A percentile compares a stretch with the other conserved stretches of the same genome.
phyloP scores from a whole-genome alignment of 139 green algal genomes.

The Pycnococcus provasolii region DNA sequence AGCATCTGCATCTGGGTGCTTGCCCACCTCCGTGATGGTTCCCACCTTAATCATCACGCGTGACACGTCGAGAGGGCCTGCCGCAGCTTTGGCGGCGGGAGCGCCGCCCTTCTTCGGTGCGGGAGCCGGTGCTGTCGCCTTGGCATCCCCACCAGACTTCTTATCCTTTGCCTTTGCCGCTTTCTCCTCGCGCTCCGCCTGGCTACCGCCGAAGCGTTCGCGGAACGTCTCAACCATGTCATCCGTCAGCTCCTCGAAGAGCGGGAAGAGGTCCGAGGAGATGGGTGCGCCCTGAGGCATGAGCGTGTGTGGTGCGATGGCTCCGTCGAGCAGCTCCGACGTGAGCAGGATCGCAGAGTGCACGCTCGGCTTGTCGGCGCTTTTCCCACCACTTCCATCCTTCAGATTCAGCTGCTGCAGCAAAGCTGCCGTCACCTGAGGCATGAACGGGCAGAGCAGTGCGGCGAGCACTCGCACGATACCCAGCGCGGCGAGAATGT shows the following conservation, averaged over 20 bases:
- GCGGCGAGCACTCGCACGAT: slow-evolving; percentile 65
- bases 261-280: slow-evolving; percentile 32
- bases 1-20: slow-evolving; percentile 68
- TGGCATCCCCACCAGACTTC: too few relatives aligned
- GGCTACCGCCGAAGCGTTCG: slow-evolving; percentile 20
- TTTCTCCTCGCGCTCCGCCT: slow-evolving; percentile 19
- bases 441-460: slow-evolving; percentile 86
- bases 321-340: slow-evolving; percentile 34
- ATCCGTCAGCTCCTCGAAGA: slow-evolving; percentile 8
- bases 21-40: slow-evolving; percentile 52
- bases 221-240: slow-evolving; percentile 23
- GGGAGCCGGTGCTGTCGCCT: too few relatives aligned
- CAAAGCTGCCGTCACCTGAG: slow-evolving; percentile 27
- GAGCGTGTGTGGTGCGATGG: slow-evolving; percentile 37
- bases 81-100: too few relatives aligned
- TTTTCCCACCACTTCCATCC: not conserved
- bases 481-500: slow-evolving; percentile 57
- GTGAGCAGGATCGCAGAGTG: slow-evolving; percentile 5
- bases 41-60: slow-evolving; percentile 74
- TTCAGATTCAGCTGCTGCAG: not conserved
- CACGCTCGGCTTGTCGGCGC: slow-evolving; percentile 2
- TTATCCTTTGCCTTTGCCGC: not conserved
- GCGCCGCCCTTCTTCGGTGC: too few relatives aligned
- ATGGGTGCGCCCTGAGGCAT: slow-evolving; percentile 49
- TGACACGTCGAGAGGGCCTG: not conserved